Conservation (phyloP, 495 filamentous ascomycete genomes). For the Xylaria acuta region DNA sequence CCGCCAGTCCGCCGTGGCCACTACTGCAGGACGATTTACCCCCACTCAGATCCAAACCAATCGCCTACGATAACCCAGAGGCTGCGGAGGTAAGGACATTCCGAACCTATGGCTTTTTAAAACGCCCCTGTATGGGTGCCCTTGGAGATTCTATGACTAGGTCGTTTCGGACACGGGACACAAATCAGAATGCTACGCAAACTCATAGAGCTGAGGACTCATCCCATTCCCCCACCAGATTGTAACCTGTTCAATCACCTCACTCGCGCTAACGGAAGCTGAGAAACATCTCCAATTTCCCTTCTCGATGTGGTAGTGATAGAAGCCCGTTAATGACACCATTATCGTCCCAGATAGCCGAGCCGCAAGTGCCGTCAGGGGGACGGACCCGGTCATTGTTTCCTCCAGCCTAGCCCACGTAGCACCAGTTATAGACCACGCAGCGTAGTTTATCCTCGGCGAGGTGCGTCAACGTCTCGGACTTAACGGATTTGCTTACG, state of each 20-base stretch:
- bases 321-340: constrained; percentile 22
- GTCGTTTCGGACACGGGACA: too few species aligned
- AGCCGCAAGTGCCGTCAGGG: constrained; percentile 10
- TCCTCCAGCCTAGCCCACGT: constrained; percentile 13
- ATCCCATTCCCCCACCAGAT: constrained; percentile 25
- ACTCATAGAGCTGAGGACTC: too few species aligned
- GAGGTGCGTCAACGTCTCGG: background rate
- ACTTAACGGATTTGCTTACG: constrained; percentile 15
- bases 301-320: constrained; percentile 23
- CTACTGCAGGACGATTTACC: too few species aligned
- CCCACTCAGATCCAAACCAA: too few species aligned
- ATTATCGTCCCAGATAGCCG: constrained; percentile 23
- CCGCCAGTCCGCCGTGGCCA: too few species aligned
- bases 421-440: constrained; percentile 23
- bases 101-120: too few species aligned
- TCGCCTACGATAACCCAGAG: too few species aligned
- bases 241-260: constrained; percentile 26
- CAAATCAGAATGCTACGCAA: too few species aligned
- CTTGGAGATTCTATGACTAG: too few species aligned
- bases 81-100: too few species aligned
- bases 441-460: background rate
- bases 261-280: constrained; percentile 23
- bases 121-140: too few species aligned
- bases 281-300: constrained; percentile 24
- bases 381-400: background rate